Conservation (phyloP, 2,329 filamentous ascomycete genomes). For the Arthrocladium fulminans region DNA sequence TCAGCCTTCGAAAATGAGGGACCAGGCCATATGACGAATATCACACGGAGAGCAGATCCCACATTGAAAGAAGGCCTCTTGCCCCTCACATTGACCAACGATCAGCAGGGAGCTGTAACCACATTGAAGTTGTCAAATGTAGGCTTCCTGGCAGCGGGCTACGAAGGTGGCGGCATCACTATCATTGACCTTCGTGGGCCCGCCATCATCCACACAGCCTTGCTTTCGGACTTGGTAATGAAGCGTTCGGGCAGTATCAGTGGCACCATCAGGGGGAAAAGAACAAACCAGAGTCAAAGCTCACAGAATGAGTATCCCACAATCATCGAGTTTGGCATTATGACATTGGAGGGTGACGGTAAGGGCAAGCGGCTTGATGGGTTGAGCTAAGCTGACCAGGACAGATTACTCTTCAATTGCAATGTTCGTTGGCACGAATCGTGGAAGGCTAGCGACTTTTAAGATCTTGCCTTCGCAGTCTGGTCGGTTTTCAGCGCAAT, state of each 20-base stretch:
- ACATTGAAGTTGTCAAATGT: constrained; percentile 80
- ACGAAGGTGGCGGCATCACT: constrained; percentile 68
- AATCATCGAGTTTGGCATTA: constrained; percentile 78
- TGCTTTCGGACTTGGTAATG: constrained; percentile 64
- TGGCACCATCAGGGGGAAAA: constrained; percentile 27
- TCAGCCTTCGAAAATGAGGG: constrained; percentile 47
- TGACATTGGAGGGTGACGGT: constrained; percentile 85
- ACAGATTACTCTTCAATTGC: constrained; percentile 82
- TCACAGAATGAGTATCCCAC: constrained; percentile 64
- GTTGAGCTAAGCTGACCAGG: constrained; percentile 22
- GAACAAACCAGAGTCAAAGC: constrained; percentile 39
- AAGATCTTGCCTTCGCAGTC: constrained; percentile 69
- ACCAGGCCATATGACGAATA: constrained; percentile 64
- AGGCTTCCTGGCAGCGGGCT: constrained; percentile 82
- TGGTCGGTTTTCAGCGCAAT: constrained; percentile 62
- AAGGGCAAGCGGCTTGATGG: constrained; percentile 16
- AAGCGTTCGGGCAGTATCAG: constrained; percentile 65
- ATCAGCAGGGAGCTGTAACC: constrained; percentile 72
- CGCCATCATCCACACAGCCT: constrained; percentile 66
- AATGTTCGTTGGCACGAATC: constrained; percentile 81
- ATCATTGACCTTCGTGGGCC: constrained; percentile 86
- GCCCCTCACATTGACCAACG: constrained; percentile 71
- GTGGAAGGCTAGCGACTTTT: constrained; percentile 77
- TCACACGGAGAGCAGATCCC: constrained; percentile 63
- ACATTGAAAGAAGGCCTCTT: constrained; percentile 69